Evolutionary conservation across 2,329 filamentous ascomycete species (phyloP).

Genomic region (Biscogniauxia marginata): DNA sequence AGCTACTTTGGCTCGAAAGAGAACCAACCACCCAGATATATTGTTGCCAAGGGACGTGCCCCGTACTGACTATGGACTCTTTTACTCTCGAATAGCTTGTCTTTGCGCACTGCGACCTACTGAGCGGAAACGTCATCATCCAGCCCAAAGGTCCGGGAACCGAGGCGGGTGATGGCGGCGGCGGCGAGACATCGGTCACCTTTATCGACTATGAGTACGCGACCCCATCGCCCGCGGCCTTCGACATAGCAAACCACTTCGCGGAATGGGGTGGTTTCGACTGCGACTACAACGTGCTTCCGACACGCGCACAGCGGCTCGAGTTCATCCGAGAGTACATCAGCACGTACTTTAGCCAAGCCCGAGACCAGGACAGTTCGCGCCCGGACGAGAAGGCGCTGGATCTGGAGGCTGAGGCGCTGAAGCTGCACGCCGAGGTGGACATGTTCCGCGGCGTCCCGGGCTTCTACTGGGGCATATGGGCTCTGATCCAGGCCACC

Average conservation of each 20-base stretch:
- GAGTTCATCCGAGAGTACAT: constrained; percentile 86
- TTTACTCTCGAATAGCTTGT: constrained; percentile 60
- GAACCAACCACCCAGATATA: background rate
- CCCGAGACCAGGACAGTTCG: constrained; percentile 37
- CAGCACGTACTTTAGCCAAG: constrained; percentile 63
- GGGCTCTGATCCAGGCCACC: constrained; percentile 89
- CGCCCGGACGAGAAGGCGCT: background rate
- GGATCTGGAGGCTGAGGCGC: constrained; percentile 57
- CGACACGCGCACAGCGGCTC: constrained; percentile 71
- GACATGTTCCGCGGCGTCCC: constrained; percentile 86
- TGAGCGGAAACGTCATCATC: constrained; percentile 96
- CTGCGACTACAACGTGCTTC: constrained; percentile 83
- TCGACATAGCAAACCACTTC: constrained; percentile 97
- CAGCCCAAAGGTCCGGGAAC: constrained; percentile 47
- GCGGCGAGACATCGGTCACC: constrained; percentile 52
- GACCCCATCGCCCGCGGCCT: constrained; percentile 88
- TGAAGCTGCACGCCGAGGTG: constrained; percentile 74
- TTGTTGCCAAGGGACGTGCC: background rate
- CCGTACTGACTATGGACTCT: background rate
- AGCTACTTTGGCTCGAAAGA: constrained; percentile 1
- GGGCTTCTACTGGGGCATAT: constrained; percentile 90
- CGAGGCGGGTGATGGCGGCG: constrained; percentile 34
- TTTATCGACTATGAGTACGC: constrained; percentile 99
- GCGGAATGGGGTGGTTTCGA: constrained; percentile 98
- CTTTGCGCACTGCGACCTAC: constrained; percentile 91